Conservation (phyloP, 495 filamentous ascomycete species). For the Aspergillus hancockii region DNA sequence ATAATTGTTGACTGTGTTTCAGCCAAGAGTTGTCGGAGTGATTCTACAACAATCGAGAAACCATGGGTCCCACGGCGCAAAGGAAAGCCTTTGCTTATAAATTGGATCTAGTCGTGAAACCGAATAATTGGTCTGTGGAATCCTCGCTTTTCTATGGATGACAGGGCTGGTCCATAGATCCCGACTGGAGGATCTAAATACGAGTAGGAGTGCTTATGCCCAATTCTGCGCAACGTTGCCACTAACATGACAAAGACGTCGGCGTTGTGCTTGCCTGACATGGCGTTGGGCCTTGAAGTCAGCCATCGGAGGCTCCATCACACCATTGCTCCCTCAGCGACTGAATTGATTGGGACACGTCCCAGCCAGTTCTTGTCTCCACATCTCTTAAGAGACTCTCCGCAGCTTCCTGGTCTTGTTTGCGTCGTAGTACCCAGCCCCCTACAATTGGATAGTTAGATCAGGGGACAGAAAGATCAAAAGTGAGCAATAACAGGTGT, state of each 20-base stretch:
- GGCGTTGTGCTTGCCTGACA: not conserved
- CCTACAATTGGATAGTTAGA: constrained; percentile 13
- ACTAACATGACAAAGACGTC: not conserved
- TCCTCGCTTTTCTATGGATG: not conserved
- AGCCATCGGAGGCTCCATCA: constrained; percentile 19
- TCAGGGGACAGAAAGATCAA: not conserved
- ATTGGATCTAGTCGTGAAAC: too few species aligned
- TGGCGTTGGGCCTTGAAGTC: constrained; percentile 2
- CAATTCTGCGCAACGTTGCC: not conserved
- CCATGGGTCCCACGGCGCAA: too few species aligned
- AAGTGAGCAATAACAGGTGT: not conserved
- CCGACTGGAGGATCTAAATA: not conserved
- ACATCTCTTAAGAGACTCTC: constrained; percentile 26
- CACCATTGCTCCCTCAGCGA: constrained; percentile 29
- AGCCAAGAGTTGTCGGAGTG: too few species aligned
- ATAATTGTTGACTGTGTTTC: too few species aligned
- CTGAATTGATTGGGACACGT: constrained; percentile 26
- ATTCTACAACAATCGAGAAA: too few species aligned
- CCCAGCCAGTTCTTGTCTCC: constrained; percentile 34
- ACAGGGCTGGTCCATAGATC: not conserved
- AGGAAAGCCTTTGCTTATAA: too few species aligned
- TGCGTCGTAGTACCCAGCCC: constrained; percentile 32
- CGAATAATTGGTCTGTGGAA: not conserved
- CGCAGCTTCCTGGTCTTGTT: constrained; percentile 29
- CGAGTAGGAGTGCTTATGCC: not conserved